phyloP scores from a whole-genome alignment of 352 stramenopile genomes.

The Hyphochytrium catenoides region DNA sequence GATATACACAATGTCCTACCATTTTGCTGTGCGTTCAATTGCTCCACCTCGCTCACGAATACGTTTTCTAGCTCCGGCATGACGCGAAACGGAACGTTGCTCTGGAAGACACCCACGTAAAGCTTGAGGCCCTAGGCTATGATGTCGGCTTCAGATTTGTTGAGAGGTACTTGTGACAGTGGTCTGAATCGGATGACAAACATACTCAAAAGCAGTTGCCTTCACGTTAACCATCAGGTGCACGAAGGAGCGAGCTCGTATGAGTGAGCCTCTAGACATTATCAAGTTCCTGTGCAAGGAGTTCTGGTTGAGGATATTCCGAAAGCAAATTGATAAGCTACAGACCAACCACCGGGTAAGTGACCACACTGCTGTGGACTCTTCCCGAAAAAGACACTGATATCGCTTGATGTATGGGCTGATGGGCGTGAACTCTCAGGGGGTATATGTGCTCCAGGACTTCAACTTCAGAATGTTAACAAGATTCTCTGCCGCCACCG shows the following conservation, averaged over 20 bases:
- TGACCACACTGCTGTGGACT: background rate
- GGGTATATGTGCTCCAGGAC: conserved; percentile 85
- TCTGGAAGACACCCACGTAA: too few relatives aligned
- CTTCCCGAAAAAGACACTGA: background rate
- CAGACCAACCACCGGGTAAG: conserved; percentile 87
- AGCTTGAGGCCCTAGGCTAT: conserved; percentile 58
- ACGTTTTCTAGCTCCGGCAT: too few relatives aligned
- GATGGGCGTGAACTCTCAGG: conserved; percentile 10
- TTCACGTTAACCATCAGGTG: conserved; percentile 8
- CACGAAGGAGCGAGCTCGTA: conserved; percentile 38
- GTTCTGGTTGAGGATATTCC: conserved; percentile 90
- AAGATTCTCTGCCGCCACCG: conserved; percentile 37
- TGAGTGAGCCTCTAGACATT: conserved; percentile 71
- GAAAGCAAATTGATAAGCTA: conserved; percentile 94
- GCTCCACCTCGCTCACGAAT: too few relatives aligned
- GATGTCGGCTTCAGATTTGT: conserved; percentile 58
- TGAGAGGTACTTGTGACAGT: conserved; percentile 15
- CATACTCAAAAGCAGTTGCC: background rate
- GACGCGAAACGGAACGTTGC: too few relatives aligned
- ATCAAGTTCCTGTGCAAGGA: conserved; percentile 98
- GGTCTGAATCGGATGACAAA: background rate
- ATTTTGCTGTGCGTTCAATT: too few relatives aligned
- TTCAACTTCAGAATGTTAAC: conserved; percentile 76
- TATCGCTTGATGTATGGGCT: background rate
- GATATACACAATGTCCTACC: too few relatives aligned